Evolutionary conservation across 2,329 filamentous ascomycete species (phyloP).

Genomic region (Neonectria hederae): DNA sequence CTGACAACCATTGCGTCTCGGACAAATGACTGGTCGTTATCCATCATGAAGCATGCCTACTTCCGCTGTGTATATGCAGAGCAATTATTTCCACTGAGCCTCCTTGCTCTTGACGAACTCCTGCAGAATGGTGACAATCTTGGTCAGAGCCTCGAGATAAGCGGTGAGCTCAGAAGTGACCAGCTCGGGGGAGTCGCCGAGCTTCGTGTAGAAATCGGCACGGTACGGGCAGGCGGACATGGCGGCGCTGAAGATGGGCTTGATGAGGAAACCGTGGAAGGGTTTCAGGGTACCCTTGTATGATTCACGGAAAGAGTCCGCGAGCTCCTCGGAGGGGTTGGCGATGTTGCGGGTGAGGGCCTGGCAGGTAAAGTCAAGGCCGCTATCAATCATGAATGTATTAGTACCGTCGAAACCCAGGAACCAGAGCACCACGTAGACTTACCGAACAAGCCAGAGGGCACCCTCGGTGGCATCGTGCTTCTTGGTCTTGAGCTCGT

Average conservation of each 20-base stretch:
- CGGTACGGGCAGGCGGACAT: conserved; percentile 95
- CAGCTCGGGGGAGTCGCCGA: conserved; percentile 73
- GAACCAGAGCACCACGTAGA: not conserved
- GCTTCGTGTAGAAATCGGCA: conserved; percentile 90
- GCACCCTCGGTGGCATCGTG: conserved; percentile 89
- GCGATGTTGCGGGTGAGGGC: conserved; percentile 81
- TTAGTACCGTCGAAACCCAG: not conserved
- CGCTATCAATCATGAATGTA: conserved; percentile 61
- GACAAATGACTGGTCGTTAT: conserved; percentile 21
- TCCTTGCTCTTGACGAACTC: conserved; percentile 65
- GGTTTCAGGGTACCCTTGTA: conserved; percentile 91
- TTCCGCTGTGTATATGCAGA: conserved; percentile 8
- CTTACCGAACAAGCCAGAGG: conserved; percentile 88
- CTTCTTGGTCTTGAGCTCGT: conserved; percentile 90
- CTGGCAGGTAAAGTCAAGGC: conserved; percentile 91
- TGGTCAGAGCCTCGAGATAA: conserved; percentile 83
- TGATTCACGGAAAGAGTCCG: conserved; percentile 84
- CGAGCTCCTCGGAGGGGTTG: conserved; percentile 77
- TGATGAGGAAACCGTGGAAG: conserved; percentile 88
- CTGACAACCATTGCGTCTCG: conserved; percentile 20
- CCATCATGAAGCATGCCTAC: conserved; percentile 15
- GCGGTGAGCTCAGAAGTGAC: conserved; percentile 70
- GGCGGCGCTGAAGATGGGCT: conserved; percentile 91
- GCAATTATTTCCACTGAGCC: conserved; percentile 62
- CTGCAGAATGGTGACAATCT: conserved; percentile 79